Percentiles rank a stretch among this genome's conserved stretches.
phyloP scores from a whole-genome alignment of 257 asterid genomes.

The Marsdenia floribunda region DNA sequence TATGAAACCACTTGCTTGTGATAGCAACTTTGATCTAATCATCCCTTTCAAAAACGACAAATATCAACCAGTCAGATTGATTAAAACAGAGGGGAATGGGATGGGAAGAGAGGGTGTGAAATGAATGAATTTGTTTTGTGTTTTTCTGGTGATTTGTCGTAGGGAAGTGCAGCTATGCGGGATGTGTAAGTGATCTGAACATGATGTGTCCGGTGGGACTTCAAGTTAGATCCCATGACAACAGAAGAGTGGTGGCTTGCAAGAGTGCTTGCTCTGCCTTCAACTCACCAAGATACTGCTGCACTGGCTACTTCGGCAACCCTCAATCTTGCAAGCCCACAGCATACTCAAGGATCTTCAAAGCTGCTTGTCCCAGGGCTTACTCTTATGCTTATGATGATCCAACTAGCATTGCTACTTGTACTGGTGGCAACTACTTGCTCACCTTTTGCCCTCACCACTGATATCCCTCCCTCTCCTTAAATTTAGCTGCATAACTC shows the following conservation, averaged over 20 bases:
- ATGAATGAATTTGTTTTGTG: too few species aligned
- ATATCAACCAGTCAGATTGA: not conserved
- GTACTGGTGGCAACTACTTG: constrained; percentile 72
- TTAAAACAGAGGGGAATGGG: too few species aligned
- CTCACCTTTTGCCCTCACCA: constrained; percentile 91
- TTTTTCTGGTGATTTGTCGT: not conserved
- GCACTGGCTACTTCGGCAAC: constrained; percentile 81
- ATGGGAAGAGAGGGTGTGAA: too few species aligned
- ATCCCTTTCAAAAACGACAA: not conserved
- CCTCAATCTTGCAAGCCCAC: constrained; percentile 95
- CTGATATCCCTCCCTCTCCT: constrained; percentile 2
- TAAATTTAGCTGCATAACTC: not conserved
- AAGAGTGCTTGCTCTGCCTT: constrained; percentile 91
- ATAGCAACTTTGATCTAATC: not conserved
- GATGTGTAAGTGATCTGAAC: constrained; percentile 86
- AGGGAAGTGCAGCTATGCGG: constrained; percentile 88
- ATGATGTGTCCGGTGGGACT: constrained; percentile 95
- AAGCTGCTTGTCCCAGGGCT: constrained; percentile 86
- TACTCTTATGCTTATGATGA: constrained; percentile 97
- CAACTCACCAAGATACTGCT: constrained; percentile 83
- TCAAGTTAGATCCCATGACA: constrained; percentile 77
- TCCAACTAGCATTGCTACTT: constrained; percentile 91
- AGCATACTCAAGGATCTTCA: constrained; percentile 82
- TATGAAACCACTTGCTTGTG: not conserved
- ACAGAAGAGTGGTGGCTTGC: constrained; percentile 73